Base-by-base conservation (phyloP, 345 rosid species). In the Aquilaria sinensis region DNA sequence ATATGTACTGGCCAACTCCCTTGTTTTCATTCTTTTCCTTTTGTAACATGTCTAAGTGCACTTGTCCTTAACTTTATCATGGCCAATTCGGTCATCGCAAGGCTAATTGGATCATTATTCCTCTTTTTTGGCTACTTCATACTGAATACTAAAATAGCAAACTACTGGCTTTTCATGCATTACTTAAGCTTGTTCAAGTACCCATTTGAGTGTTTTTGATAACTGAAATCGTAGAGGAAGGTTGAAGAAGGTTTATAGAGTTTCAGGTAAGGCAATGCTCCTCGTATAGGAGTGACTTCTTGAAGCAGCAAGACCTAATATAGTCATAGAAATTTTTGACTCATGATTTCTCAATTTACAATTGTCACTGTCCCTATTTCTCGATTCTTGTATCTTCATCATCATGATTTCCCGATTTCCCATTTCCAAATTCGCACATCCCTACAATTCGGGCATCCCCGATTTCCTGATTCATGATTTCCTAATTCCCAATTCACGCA, bases 91-190 rank as follows among this genome's bases (percentile, higher is more conserved):
- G 83, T 89, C 15, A 92, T 92, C 67, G 68, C 96, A 34, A 96
- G 98, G 31, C 76, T 92, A 12, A 84, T 92, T 85, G 97, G 96
- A 54, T 92, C 98, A 31, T 92, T 92, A 81, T 92, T 92, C 69
- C 87, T 92, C 7, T 92, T 92, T 45, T 92, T 96, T 0, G 95
- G 98, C 2, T 92, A 89, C 55, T 92, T 92, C 67, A 92, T 87
- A 31, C 57, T 91, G 0, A 73, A 89, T 65, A 81, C 83, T 1
- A 81, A 78, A 45, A 87, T 87, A 51, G 93, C 96, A 3, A 76
- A 56, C 16, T 89, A 89, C 80, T 89, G 96, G 98, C 78, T 71
- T 67, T 92, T 87, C 72, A 92, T 89, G 98, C 87, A 92, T 63
- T 89, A 86, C 52, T 67, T 86, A 68, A 89, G 96, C 58, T 67